These are phyloP conservation scores for Pecoramyces ruminantium DNA, from an alignment of 192 early-diverging fungal genomes.

Conservation along the genomic window DNA sequence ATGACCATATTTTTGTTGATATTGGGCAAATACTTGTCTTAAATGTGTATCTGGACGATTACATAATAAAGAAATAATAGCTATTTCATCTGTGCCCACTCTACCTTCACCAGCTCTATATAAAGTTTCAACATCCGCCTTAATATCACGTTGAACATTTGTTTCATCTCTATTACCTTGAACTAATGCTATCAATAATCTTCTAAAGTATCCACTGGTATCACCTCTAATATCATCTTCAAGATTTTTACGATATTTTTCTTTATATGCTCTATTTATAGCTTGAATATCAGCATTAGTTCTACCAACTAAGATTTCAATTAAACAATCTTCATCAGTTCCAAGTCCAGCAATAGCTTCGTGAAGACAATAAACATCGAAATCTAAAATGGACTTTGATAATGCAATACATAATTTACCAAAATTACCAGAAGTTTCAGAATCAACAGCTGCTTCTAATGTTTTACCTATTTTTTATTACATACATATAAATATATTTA, in stretches of 20 bases:
- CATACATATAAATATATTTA: no score
- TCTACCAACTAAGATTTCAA: slow-evolving; percentile 28
- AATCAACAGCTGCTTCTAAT: slow-evolving; percentile 8
- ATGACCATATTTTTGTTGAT: slow-evolving; percentile 13
- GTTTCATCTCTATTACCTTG: slow-evolving; percentile 11
- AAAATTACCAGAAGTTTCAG: slow-evolving; percentile 15
- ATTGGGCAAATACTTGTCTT: slow-evolving; percentile 15
- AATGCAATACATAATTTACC: slow-evolving; percentile 7
- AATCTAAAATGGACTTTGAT: not conserved
- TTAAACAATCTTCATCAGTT: slow-evolving; percentile 22
- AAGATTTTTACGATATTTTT: slow-evolving; percentile 9
- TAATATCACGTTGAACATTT: slow-evolving; percentile 5
- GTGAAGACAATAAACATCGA: not conserved
- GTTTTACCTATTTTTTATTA: slow-evolving; percentile 1
- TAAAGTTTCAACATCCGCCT: slow-evolving; percentile 17
- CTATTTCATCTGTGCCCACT: slow-evolving; percentile 21
- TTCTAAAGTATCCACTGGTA: slow-evolving; percentile 9
- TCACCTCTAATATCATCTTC: slow-evolving; percentile 10
- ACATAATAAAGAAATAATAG: slow-evolving; percentile 17
- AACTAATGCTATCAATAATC: slow-evolving; percentile 11
- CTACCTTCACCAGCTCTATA: slow-evolving; percentile 22
- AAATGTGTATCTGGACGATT: slow-evolving; percentile 10
- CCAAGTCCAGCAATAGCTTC: slow-evolving; percentile 8
- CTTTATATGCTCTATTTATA: slow-evolving; percentile 15
- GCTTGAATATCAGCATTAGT: slow-evolving; percentile 21